Percentiles rank a stretch among this genome's conserved stretches.
Evolutionary conservation across 2,329 filamentous ascomycete species (phyloP).

Genomic region (Botryotinia calthae): DNA sequence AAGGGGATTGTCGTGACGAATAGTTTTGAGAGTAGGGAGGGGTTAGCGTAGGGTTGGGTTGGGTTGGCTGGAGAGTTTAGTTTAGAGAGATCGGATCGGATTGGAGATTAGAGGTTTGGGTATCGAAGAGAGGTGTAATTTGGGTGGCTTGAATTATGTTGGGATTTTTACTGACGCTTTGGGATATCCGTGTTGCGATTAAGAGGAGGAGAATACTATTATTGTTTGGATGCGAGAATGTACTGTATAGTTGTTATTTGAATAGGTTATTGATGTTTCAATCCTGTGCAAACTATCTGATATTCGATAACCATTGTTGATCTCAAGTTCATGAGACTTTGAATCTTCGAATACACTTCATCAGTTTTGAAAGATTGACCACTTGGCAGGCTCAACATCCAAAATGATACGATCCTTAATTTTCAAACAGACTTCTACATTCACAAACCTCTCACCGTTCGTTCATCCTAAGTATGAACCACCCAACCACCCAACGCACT

Average conservation of each 20-base stretch:
- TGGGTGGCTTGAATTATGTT: neutral
- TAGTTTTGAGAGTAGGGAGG: slow-evolving; percentile 17
- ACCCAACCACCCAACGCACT: neutral
- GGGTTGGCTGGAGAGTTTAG: neutral
- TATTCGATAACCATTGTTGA: neutral
- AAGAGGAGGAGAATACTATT: neutral
- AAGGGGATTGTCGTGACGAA: slow-evolving; percentile 9
- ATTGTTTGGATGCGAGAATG: neutral
- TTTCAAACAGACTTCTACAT: neutral
- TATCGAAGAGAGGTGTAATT: neutral
- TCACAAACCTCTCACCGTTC: neutral
- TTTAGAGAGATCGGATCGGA: neutral
- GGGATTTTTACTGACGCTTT: neutral
- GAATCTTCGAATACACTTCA: neutral
- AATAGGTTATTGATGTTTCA: neutral
- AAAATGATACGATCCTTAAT: neutral
- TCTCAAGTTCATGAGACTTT: neutral
- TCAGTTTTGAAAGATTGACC: no score
- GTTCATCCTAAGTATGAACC: neutral
- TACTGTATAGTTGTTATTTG: neutral
- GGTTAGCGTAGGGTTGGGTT: neutral
- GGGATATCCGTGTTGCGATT: neutral
- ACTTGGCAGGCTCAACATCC: neutral
- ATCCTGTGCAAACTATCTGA: neutral
- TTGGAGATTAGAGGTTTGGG: neutral